These are phyloP conservation scores for Heliocybe sulcata DNA, from an alignment of 1,284 basidiomycete genomes.

Conservation along the genomic window DNA sequence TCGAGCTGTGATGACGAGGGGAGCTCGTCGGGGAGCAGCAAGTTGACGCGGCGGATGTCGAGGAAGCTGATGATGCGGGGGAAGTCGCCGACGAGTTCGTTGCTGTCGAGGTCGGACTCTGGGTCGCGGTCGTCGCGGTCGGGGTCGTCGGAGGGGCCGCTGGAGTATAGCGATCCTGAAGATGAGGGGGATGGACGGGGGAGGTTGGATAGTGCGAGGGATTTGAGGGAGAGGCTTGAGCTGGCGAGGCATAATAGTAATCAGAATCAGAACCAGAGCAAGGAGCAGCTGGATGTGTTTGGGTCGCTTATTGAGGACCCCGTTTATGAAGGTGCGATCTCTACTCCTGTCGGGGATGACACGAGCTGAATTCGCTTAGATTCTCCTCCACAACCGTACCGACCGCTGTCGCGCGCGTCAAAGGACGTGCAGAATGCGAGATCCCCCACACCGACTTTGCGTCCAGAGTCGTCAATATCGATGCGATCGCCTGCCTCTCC, in stretches of 20 bases:
- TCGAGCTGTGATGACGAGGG: slow-evolving; percentile 54
- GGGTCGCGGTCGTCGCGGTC: slow-evolving; percentile 32
- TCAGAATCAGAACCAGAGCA: slow-evolving; percentile 55
- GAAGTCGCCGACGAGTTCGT: slow-evolving; percentile 40
- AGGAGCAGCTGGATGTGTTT: slow-evolving; percentile 31
- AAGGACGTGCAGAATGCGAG: slow-evolving; percentile 30
- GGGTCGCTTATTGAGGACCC: slow-evolving; percentile 44
- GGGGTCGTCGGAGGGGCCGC: slow-evolving; percentile 31
- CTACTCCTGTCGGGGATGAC: slow-evolving; percentile 2
- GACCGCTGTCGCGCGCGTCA: slow-evolving; percentile 47
- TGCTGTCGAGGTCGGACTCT: slow-evolving; percentile 18
- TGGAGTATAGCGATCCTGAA: slow-evolving; percentile 35
- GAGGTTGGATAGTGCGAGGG: slow-evolving; percentile 68
- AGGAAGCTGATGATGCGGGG: slow-evolving; percentile 51
- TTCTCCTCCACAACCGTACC: slow-evolving; percentile 38
- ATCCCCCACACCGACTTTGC: slow-evolving; percentile 27
- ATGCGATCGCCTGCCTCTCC: slow-evolving; percentile 31
- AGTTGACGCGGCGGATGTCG: slow-evolving; percentile 39
- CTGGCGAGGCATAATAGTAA: slow-evolving; percentile 72
- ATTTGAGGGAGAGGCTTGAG: slow-evolving; percentile 67
- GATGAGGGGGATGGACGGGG: too few species aligned
- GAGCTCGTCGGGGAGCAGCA: slow-evolving; percentile 34
- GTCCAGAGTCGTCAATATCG: slow-evolving; percentile 26
- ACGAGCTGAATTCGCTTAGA: slow-evolving; percentile 4
- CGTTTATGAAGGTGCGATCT: slow-evolving; percentile 61